phyloP scores from a whole-genome alignment of 345 rosid genomes.

The Bruguiera sexangula region DNA sequence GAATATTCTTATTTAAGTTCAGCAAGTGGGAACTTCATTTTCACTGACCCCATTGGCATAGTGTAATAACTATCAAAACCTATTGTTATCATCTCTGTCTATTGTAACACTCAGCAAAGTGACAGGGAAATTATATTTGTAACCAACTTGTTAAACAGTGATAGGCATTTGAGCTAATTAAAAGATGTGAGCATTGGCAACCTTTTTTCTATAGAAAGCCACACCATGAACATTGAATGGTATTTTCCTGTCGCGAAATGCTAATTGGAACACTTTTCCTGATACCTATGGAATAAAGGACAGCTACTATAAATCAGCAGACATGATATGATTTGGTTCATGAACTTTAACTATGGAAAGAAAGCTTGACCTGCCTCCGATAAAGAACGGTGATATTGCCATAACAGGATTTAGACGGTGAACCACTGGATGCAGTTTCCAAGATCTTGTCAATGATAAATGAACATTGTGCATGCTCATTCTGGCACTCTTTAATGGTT shows the following conservation, averaged over 20 bases:
- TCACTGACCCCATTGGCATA: too few species aligned
- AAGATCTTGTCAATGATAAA: slow-evolving; percentile 83
- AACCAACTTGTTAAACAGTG: background rate
- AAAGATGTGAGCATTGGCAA: slow-evolving; percentile 7
- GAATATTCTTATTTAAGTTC: too few species aligned
- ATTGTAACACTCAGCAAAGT: too few species aligned
- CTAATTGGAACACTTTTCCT: slow-evolving; percentile 76
- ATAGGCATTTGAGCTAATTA: background rate
- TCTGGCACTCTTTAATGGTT: slow-evolving; percentile 76
- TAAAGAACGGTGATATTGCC: slow-evolving; percentile 77
- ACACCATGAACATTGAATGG: slow-evolving; percentile 93
- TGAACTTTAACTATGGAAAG: slow-evolving; percentile 10
- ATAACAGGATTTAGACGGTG: slow-evolving; percentile 48
- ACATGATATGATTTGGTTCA: slow-evolving; percentile 5
- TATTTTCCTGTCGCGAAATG: slow-evolving; percentile 81
- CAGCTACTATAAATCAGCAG: slow-evolving; percentile 17
- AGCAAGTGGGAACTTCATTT: too few species aligned
- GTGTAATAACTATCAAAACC: too few species aligned
- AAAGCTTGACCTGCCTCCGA: slow-evolving; percentile 81
- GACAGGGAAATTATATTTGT: background rate
- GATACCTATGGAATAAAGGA: slow-evolving; percentile 53
- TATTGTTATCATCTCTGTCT: too few species aligned
- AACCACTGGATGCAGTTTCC: slow-evolving; percentile 46
- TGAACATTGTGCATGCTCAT: slow-evolving; percentile 85
- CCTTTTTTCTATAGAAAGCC: slow-evolving; percentile 96